Evolutionary conservation across 805 yeast genomes (phyloP), one percentile per base, ranked within the genome.

Genomic region (Saccharomyces jurei): DNA sequence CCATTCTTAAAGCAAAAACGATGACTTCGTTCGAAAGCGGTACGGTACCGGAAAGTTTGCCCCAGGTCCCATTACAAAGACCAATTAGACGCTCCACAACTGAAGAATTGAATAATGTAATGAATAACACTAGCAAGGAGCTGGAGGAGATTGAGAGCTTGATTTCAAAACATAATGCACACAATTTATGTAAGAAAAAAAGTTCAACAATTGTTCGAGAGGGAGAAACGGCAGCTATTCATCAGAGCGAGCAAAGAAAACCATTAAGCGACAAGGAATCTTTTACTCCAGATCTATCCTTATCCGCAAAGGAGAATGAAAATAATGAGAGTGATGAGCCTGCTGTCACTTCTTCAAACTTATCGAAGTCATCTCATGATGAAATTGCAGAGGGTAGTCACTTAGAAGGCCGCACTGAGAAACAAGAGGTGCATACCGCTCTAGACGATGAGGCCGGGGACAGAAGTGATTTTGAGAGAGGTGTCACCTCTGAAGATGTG

Each of bases 61-160:
- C 60, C 44, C 31, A 21, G 14, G 31, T 55, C 2, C 59, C 58
- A 9, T 14, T 29, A 14, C 44, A 46, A 25, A 54, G 61, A 27
- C 61, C 61, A 5, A 41, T 46, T 9, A 51, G 54, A 44, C 50
- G 55, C 25, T 50, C 57, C 30, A 53, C 63, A 1, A 56, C 59
- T 4, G 60, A 62, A 21, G 48, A 31, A 28, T 27, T 59, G 10
- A 48, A 58, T 36, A 50, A 41, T 6, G 36, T 54, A 8, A 50
- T 57, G 2, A 46, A 55, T 8, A 48, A 55, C 30, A 54, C 63
- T 0, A 52, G 50, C 31, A 51, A 55, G 17, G 58, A 59, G 49
- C 47, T 59, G 21, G 46, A 56, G 30, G 59, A 60, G 22, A 53
- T 59, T 48, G 55, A 58, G 32, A 46, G 50, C 8, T 31, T 59